Evolutionary conservation across 2,329 filamentous ascomycete species (phyloP).

Genomic region (Falciphora oryzae): DNA sequence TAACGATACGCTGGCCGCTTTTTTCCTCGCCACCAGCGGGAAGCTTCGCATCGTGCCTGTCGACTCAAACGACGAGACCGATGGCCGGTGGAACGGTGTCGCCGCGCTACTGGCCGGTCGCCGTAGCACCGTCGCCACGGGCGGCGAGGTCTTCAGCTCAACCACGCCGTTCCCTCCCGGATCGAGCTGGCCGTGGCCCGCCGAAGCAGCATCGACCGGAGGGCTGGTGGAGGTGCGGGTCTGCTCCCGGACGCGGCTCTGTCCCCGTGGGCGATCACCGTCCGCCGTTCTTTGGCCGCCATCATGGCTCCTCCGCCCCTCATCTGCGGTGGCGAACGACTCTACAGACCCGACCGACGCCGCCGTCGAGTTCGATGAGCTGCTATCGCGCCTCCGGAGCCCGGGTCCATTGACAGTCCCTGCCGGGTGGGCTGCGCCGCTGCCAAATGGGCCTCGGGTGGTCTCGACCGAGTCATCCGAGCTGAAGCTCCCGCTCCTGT

Average conservation of each 20-base stretch:
- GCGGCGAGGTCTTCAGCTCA: constrained; percentile 8
- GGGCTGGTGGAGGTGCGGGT: not conserved
- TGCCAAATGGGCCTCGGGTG: constrained; percentile 41
- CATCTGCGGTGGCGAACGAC: constrained; percentile 52
- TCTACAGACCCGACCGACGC: constrained; percentile 39
- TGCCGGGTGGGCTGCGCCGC: not conserved
- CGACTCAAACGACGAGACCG: constrained; percentile 51
- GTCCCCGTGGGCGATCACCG: constrained; percentile 2
- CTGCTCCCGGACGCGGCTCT: not conserved
- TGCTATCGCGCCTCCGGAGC: constrained; percentile 14
- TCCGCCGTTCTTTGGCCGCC: constrained; percentile 6
- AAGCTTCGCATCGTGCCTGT: constrained; percentile 57
- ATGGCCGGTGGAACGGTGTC: constrained; percentile 44
- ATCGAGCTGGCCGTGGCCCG: not conserved
- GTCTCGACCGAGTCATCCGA: constrained; percentile 60
- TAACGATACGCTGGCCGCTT: constrained; percentile 10
- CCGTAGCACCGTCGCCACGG: constrained; percentile 30
- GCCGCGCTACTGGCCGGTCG: constrained; percentile 37
- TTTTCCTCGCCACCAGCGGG: constrained; percentile 40
- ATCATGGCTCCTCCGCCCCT: constrained; percentile 35
- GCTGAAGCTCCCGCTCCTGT: constrained; percentile 47
- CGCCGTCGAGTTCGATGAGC: constrained; percentile 18
- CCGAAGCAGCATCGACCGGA: not conserved
- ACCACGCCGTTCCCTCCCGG: not conserved
- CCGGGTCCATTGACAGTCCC: constrained; percentile 13